Percentiles rank a stretch among this genome's conserved stretches.
Evolutionary conservation across 805 yeast genomes (phyloP).

Genomic region (Metschnikowia orientalis): DNA sequence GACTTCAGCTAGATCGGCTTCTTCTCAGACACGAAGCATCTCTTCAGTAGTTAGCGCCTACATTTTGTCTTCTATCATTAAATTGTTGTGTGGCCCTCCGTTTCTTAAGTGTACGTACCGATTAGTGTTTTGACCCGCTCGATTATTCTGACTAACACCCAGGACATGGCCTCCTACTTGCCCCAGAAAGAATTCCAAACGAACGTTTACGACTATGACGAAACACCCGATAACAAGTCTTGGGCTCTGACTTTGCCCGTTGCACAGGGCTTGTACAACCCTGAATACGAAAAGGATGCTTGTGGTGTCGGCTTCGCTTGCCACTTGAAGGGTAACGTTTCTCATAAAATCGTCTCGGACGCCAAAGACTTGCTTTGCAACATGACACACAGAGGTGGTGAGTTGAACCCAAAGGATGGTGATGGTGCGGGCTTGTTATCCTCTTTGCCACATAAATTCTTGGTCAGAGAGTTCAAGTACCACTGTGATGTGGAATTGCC

Average conservation of each 20-base stretch:
- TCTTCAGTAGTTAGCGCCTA: no score
- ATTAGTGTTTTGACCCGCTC: no score
- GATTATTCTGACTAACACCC: slow-evolving; percentile 7
- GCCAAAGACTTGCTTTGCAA: slow-evolving; percentile 84
- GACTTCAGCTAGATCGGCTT: no score
- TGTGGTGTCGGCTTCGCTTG: slow-evolving; percentile 99
- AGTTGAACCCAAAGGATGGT: slow-evolving; percentile 95
- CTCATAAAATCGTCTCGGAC: slow-evolving; percentile 92
- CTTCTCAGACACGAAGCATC: no score
- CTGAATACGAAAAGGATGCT: slow-evolving; percentile 91
- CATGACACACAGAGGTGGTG: slow-evolving; percentile 99
- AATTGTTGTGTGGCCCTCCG: no score
- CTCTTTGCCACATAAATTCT: slow-evolving; percentile 85
- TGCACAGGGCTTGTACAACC: slow-evolving; percentile 87
- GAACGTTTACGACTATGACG: slow-evolving; percentile 62
- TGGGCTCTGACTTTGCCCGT: slow-evolving; percentile 92
- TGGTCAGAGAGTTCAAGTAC: slow-evolving; percentile 77
- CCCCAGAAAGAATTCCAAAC: slow-evolving; percentile 37
- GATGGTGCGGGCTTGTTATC: slow-evolving; percentile 98
- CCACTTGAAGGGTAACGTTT: slow-evolving; percentile 79
- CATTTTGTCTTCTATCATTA: no score
- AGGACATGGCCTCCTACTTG: slow-evolving; percentile 27
- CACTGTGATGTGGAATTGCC: slow-evolving; percentile 69
- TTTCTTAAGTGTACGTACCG: no score
- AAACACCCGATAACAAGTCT: slow-evolving; percentile 70